Base-by-base conservation (phyloP, 2,329 filamentous ascomycete genomes). In the Stemphylium beticola region DNA sequence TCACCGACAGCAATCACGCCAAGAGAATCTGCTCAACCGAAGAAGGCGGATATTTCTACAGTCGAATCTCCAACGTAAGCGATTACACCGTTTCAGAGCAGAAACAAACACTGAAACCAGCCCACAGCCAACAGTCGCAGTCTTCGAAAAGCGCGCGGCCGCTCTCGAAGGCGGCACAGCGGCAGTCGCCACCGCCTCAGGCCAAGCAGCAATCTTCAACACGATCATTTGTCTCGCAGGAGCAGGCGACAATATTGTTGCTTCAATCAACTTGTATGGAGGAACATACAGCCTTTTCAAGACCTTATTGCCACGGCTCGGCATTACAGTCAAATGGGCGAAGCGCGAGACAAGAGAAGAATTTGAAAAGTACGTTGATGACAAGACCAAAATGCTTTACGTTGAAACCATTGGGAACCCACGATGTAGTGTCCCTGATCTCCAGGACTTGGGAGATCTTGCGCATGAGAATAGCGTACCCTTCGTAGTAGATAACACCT, bases 101-200 rank as follows among this genome's bases (percentile, higher is more conserved):
- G 22, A 24, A 24, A 24, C 22, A 24, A 7, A 24, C 6, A 24
- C 22, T 24, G 6, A 24, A 24, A 2, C 6, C 12, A 41, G 39
- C 22, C 11, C 20, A 41, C n/a, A 41, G 39, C 75, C 75, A 33
- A 76, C 74, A 5, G 74, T 71, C 38, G 68, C 68, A 2, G 75
- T 77, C 33, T 77, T 78, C 52, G 76, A 78, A 49, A 75, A 60
- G 43, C 56, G 65, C 11, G 62, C 77, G 72, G 64, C 75, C 11
- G 74, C 75, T 68, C 58, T 77, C 2, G 74, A 78, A 58, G 73
- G 73, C 5, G 75, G 75, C 17, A 69, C 71, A 22, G 73, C 72
- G 12, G 74, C 74, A 5, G 71, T 77, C 15, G 74, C 74, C 4
- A 74, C 73, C n/a, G 72, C 73, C 2, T 75, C 73, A 9, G 74